Conservation (phyloP, 495 filamentous ascomycete species). For the Thozetella sp. region DNA sequence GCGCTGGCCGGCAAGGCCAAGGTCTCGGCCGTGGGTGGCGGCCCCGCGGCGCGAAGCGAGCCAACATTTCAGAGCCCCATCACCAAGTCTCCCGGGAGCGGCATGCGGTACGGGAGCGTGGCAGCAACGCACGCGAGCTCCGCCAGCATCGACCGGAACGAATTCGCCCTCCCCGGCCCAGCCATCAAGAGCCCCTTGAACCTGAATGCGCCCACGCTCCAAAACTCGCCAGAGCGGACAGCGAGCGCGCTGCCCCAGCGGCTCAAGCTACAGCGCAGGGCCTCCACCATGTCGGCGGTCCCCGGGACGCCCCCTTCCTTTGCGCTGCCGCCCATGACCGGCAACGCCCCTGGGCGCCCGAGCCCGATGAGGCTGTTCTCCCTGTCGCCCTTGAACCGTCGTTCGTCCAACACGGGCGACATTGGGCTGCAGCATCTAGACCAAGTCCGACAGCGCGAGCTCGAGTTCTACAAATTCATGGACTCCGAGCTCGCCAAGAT, state of each 20-base stretch:
- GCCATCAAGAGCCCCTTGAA: slow-evolving; percentile 63
- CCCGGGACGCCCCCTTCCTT: slow-evolving; percentile 9
- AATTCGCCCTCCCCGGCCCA: slow-evolving; percentile 72
- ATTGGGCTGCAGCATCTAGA: slow-evolving; percentile 41
- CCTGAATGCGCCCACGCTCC: neutral
- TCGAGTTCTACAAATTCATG: slow-evolving; percentile 79
- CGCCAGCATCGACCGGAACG: slow-evolving; percentile 31
- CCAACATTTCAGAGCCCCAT: slow-evolving; percentile 8
- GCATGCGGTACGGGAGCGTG: slow-evolving; percentile 74
- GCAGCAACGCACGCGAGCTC: slow-evolving; percentile 62
- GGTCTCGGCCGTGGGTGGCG: neutral
- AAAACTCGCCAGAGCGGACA: neutral
- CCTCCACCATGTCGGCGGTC: slow-evolving; percentile 16
- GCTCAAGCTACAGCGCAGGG: slow-evolving; percentile 17
- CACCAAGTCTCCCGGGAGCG: slow-evolving; percentile 26
- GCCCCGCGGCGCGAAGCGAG: neutral
- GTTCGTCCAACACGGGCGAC: slow-evolving; percentile 17
- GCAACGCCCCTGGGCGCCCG: slow-evolving; percentile 19
- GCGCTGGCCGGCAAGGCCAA: neutral
- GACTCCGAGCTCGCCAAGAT: slow-evolving; percentile 83
- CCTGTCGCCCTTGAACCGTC: slow-evolving; percentile 13
- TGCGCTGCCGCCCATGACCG: slow-evolving; percentile 9
- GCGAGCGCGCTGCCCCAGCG: slow-evolving; percentile 4
- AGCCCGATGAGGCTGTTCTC: slow-evolving; percentile 27
- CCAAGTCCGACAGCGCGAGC: slow-evolving; percentile 56